phyloP scores from a whole-genome alignment of 768 basidiomycete genomes.

The Leucocoprinus leucothites region DNA sequence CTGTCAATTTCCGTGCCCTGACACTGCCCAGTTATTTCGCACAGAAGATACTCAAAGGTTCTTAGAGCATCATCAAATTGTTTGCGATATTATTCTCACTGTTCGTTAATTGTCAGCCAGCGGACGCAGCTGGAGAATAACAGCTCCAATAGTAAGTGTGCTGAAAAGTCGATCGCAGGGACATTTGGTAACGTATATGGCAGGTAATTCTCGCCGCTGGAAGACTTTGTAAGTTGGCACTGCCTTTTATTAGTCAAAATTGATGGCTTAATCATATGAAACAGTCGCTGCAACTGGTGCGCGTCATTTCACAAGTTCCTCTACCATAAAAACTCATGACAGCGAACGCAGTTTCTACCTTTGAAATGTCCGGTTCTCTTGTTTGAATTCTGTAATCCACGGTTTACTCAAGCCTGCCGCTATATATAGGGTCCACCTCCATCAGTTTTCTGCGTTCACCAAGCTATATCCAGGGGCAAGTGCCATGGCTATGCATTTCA shows the following conservation, averaged over 20 bases:
- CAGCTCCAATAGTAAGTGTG: constrained; percentile 17
- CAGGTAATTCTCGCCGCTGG: neutral
- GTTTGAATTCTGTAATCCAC: too few relatives aligned
- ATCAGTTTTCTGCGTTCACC: constrained; percentile 20
- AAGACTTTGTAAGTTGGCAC: constrained; percentile 3
- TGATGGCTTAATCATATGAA: too few relatives aligned
- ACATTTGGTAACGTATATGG: too few relatives aligned
- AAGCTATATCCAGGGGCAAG: constrained; percentile 20
- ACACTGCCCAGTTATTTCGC: constrained; percentile 18
- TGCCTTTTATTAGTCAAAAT: neutral
- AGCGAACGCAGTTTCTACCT: constrained; percentile 23
- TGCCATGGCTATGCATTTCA: neutral
- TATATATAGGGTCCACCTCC: constrained; percentile 34
- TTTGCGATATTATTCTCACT: neutral
- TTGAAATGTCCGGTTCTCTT: constrained; percentile 27
- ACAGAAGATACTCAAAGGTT: constrained; percentile 16
- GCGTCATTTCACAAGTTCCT: neutral
- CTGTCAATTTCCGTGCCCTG: too few relatives aligned
- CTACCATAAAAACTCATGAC: neutral
- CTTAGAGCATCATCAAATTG: neutral
- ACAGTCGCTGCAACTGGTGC: constrained; percentile 11
- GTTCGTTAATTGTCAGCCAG: constrained; percentile 25
- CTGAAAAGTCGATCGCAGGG: neutral
- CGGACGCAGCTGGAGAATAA: constrained; percentile 28
- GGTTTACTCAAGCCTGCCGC: too few relatives aligned